phyloP scores from a whole-genome alignment of 1,284 basidiomycete genomes.

The Mycena citricolor region DNA sequence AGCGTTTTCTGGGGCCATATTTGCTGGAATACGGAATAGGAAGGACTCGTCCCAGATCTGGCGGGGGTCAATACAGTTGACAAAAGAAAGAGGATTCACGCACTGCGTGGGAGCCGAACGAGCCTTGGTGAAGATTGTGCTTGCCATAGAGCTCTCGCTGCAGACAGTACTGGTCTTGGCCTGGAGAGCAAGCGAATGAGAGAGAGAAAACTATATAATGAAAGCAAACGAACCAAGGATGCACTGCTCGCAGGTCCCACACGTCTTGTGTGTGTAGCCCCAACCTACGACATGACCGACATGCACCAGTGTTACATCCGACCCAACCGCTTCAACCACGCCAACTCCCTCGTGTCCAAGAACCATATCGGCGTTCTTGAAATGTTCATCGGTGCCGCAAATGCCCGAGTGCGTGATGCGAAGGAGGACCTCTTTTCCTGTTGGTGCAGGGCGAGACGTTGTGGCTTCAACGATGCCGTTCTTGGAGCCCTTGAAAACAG shows the following conservation, averaged over 20 bases:
- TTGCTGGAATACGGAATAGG: conserved; percentile 65
- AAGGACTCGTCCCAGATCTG: conserved; percentile 60
- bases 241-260: conserved; percentile 27
- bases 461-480: conserved; percentile 11
- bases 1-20: conserved; percentile 49
- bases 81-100: conserved; percentile 8
- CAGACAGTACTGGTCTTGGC: conserved; percentile 15
- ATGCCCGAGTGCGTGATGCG: conserved; percentile 41
- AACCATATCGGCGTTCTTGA: conserved; percentile 28
- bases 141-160: conserved; percentile 30
- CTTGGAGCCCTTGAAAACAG: conserved; percentile 11
- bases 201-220: background rate
- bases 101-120: conserved; percentile 58
- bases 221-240: conserved; percentile 25
- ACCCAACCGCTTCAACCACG: conserved; percentile 9
- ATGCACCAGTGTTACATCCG: conserved; percentile 1
- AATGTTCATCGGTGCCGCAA: conserved; percentile 50
- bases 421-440: conserved; percentile 34
- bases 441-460: background rate
- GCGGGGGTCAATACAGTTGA: no score
- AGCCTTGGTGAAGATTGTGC: conserved; percentile 48
- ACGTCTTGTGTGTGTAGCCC: conserved; percentile 27
- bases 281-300: conserved; percentile 29
- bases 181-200: background rate
- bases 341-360: conserved; percentile 20